Evolutionary conservation across 164 flowering plant species (phyloP), one percentile per base, ranked within the genome.

Genomic region (Tetrastigma voinierianum): DNA sequence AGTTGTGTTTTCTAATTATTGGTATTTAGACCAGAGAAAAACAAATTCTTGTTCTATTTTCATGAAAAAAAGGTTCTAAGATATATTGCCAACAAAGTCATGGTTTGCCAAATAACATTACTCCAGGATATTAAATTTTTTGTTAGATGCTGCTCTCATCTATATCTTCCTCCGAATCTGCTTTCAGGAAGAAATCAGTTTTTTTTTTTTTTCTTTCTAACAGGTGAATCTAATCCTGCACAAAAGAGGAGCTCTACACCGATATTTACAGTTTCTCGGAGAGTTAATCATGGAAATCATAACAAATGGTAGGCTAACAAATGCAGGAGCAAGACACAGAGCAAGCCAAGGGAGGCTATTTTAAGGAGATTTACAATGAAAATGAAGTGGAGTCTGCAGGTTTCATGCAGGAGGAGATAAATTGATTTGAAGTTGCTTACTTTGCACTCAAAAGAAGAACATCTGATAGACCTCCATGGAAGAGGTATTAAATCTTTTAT

Each of bases 211-310:
- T 16, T 43, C 40, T 10, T 72, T 53, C 1, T n/a, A 1, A 62
- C 83, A 87, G 97, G 78, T 70, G 81, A 82, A 72, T 57, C 70
- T 67, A 74, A 63, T 51, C 53, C 67, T 46, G 66, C 64, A 53
- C 11, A 75, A n/a, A 82, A 56, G 93, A 84, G 53, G 93, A 90
- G 61, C 80, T 86, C 44, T 51, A 59, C 76, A 74, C 54, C 76
- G 98, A 94, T 56, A 67, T 91, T 18, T 82, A 75, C 84, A 78
- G 70, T 71, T 94, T 91, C n/a, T n/a, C 55, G 98, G 98, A 18
- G 91, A 83, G 79, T 43, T 91, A 44, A 72, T 87, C 54, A 54
- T 94, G n/a, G 70, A 91, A 76, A 75, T 87, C 45, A 58, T 94
- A 62, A 84, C 87, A 10, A 84, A 86, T 74, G 98, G 97, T 1